Base-by-base conservation (phyloP, 179 eudicot species). In the Beta macrorhiza region DNA sequence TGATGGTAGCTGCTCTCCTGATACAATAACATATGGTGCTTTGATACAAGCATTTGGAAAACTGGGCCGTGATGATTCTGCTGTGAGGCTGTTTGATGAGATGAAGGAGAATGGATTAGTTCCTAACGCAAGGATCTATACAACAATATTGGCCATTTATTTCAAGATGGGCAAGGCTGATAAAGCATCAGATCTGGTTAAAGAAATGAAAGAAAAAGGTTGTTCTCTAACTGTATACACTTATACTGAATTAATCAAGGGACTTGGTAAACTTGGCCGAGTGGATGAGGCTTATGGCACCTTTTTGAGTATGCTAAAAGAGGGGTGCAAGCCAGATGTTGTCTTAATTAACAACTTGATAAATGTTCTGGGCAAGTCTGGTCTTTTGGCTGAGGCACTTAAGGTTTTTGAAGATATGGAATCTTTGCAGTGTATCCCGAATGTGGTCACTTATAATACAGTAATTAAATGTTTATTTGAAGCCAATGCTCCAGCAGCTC, bases 201-300 rank as follows among this genome's bases (percentile, higher is more conserved):
- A 81, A 76, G 94, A 93, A 86, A 95, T 95, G 99, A 92, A 87
- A 83, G 85, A 89, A 5, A 85, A 78, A 67, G 94, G 93, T 37
- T 93, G 98, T 77, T 65, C 89, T 6, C 93, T 89, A 62, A 93
- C 99, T 80, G 99, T 95, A 56, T 95, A 95, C 79, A 95, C 99
- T 9, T 95, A 91, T 71, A 95, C 99, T 42, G 99, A 93, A 82
- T 75, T 95, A 81, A 91, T 95, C 37, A 93, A 87, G 85, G 98
- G 98, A 49, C 94, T 95, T 37, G 95, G 98, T 63, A 87, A 85
- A 84, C 78, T 90, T 71, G 95, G 91, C 37, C 89, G 92, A 63
- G 88, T 90, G 10, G 95, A 93, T 80, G 95, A 92, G 72, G 99
- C 93, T 20, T 95, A 93, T 78, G 86, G 83, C 44, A 81, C 91